Evolutionary conservation across 2,329 filamentous ascomycete species (phyloP).

Genomic region (Dendrostoma leiphaemia): DNA sequence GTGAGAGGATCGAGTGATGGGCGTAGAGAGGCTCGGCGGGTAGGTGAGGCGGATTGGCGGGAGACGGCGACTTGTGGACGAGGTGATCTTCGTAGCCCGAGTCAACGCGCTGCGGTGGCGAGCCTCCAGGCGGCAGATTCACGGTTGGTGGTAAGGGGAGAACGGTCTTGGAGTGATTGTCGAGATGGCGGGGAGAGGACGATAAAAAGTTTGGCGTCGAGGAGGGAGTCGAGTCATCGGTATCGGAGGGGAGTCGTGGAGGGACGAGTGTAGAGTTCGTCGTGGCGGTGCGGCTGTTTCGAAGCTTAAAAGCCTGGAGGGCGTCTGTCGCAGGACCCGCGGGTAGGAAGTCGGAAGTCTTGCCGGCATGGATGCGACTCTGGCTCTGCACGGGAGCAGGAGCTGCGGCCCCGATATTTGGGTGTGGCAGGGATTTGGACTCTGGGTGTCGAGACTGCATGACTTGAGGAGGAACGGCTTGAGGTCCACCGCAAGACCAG

Average conservation of each 20-base stretch:
- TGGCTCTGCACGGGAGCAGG: too few species aligned
- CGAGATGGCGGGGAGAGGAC: conserved; percentile 18
- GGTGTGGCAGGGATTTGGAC: conserved; percentile 13
- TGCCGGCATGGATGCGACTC: conserved; percentile 6
- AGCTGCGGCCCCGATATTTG: conserved; percentile 16
- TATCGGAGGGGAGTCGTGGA: conserved; percentile 10
- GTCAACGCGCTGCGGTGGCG: conserved; percentile 17
- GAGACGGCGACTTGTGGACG: conserved; percentile 15
- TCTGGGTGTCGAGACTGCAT: conserved; percentile 8
- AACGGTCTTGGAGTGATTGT: conserved; percentile 29
- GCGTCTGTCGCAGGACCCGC: conserved; percentile 25
- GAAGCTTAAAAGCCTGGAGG: conserved; percentile 18
- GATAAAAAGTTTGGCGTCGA: conserved; percentile 14
- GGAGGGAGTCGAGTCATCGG: conserved; percentile 13
- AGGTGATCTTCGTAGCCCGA: conserved; percentile 15
- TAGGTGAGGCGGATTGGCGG: conserved; percentile 16
- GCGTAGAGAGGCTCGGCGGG: conserved; percentile 19
- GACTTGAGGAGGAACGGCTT: conserved; percentile 3
- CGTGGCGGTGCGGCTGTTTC: conserved; percentile 23
- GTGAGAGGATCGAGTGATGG: conserved; percentile 21
- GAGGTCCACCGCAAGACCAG: background rate
- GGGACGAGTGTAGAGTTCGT: conserved; percentile 21
- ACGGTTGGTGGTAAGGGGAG: conserved; percentile 29
- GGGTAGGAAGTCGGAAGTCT: conserved; percentile 19
- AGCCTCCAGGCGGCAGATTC: conserved; percentile 16